Evolutionary conservation across 495 filamentous ascomycete genomes (phyloP), one percentile per base, ranked within the genome.

Genomic region (Articulospora tetracladia): DNA sequence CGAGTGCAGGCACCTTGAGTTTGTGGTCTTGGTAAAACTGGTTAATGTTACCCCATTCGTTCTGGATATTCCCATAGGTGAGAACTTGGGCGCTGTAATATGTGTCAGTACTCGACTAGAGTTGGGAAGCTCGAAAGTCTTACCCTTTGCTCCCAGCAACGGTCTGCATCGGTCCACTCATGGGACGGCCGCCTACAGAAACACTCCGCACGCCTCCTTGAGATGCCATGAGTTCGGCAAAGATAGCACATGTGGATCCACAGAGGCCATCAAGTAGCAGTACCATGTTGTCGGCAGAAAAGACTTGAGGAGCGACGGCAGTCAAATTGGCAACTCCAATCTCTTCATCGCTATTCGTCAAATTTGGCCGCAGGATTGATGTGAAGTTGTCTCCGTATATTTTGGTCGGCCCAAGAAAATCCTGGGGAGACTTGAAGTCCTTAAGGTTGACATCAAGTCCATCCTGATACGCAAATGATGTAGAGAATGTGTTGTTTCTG

Each of bases 241-340:
- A 82, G 62, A 86, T 69, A 7, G 82, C 79, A 70, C 85, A 89
- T 3, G 84, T 84, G 2, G 82, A 86, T 26, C 76, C 79, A 69
- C 86, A 89, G 61, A 77, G 74, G 32, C 86, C 84, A 67, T 88
- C 84, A 34, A 78, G 79, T 44, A 62, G 26, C 56, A 83, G 47
- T 46, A 76, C 67, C 10, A 79, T 68, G 49, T 78, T 66, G 27
- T 76, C 74, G 1, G 66, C 61, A 6, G 57, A 64, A 39, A 78
- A 78, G 0, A 70, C 72, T 30, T 74, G 74, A 1, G 56, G 44
- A 3, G 32, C 22, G 17, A 27, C 22, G 15, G 26, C 20, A 3
- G 54, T 55, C 34, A 15, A 2, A 34, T 57, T 57, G 11, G 11
- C 30, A 69, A 66, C 19, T 25, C 24, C 61, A 30, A 1, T 67